Evolutionary conservation across 2,329 filamentous ascomycete species (phyloP).

Genomic region (Conoideocrella luteorostrata): DNA sequence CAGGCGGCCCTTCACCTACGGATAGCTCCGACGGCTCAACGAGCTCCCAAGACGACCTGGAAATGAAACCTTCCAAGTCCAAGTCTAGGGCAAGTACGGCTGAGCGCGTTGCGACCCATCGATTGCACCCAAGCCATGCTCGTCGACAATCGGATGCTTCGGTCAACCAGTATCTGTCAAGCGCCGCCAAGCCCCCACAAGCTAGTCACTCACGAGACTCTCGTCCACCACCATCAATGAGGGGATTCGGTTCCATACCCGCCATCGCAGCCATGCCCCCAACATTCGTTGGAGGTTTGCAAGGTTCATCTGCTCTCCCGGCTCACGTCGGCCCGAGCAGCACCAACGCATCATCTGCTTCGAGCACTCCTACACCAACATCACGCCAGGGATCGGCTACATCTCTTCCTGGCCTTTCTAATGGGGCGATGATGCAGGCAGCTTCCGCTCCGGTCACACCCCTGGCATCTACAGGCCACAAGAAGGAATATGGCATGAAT

Average conservation of each 20-base stretch:
- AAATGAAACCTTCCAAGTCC: constrained; percentile 26
- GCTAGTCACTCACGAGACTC: constrained; percentile 14
- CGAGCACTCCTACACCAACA: constrained; percentile 2
- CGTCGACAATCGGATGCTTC: constrained; percentile 25
- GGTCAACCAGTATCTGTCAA: constrained; percentile 14
- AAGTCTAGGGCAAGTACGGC: constrained; percentile 6
- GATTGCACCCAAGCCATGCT: constrained; percentile 21
- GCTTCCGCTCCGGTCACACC: constrained; percentile 13
- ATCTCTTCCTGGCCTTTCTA: constrained; percentile 16
- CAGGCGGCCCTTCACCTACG: constrained; percentile 10
- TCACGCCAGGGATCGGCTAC: constrained; percentile 16
- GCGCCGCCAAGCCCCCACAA: constrained; percentile 10
- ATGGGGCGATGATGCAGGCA: constrained; percentile 8
- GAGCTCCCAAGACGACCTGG: constrained; percentile 33
- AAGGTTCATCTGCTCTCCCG: background rate
- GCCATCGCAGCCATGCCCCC: constrained; percentile 5
- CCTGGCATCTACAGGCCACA: constrained; percentile 2
- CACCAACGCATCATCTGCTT: constrained; percentile 4
- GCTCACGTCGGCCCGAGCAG: background rate
- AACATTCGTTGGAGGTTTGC: background rate
- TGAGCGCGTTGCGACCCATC: constrained; percentile 10
- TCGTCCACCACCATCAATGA: constrained; percentile 24
- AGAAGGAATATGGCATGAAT: constrained; percentile 8
- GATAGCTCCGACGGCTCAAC: constrained; percentile 32
- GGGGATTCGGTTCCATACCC: constrained; percentile 22